These are phyloP conservation scores for Dryadomyces quercus-mongolicae DNA, from an alignment of 2,329 filamentous ascomycete genomes.

Conservation along the genomic window DNA sequence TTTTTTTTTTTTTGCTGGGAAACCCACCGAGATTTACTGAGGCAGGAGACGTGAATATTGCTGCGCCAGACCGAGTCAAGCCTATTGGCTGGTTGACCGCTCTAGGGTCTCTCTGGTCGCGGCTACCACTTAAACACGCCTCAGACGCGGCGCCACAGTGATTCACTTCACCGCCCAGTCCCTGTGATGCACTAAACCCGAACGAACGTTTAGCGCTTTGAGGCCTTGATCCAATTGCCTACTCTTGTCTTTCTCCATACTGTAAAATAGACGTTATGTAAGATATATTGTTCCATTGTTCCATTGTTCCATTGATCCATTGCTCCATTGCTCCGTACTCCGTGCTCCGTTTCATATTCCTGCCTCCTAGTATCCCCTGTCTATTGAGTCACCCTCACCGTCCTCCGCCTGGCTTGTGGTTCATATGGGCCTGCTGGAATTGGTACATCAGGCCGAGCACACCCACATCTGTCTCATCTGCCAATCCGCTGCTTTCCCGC, in stretches of 20 bases:
- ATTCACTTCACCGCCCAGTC: not conserved
- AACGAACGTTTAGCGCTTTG: not conserved
- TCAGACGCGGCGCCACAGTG: not conserved
- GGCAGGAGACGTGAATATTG: not conserved
- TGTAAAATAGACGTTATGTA: no score
- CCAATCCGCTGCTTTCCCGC: conserved; percentile 37
- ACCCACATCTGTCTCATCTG: conserved; percentile 36
- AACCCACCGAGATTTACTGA: not conserved
- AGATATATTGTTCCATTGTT: no score
- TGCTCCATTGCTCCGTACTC: no score
- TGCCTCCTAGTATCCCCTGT: no score
- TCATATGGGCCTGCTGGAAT: conserved; percentile 43
- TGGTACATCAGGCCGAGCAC: conserved; percentile 47
- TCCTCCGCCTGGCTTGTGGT: conserved; percentile 22
- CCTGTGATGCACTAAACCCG: not conserved
- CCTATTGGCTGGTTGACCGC: not conserved
- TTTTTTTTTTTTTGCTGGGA: not conserved
- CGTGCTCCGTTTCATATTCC: no score
- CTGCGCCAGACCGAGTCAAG: not conserved
- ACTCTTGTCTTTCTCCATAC: no score
- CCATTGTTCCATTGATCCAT: no score
- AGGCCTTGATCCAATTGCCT: no score
- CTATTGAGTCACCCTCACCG: not conserved
- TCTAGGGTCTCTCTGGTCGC: not conserved
- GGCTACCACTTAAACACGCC: not conserved